Conservation (phyloP, 1,139 yeast species). For the Kazachstania sp. region DNA sequence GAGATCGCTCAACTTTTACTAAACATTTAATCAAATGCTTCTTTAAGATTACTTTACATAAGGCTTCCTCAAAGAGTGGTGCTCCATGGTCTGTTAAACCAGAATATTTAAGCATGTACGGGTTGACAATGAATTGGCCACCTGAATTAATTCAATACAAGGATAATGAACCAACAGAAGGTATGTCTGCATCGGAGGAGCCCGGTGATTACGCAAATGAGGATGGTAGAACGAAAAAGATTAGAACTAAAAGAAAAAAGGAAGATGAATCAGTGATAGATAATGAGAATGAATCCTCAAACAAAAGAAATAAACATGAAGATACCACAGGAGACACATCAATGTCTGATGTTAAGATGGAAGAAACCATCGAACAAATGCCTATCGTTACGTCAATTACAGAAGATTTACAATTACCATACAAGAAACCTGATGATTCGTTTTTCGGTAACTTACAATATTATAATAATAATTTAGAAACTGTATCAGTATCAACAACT, state of each 20-base stretch:
- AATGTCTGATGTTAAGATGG: background rate
- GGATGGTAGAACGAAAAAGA: background rate
- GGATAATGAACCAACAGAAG: conserved; percentile 24
- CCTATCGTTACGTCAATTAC: conserved; percentile 26
- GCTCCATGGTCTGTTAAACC: conserved; percentile 97
- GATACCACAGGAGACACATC: background rate
- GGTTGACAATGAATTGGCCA: conserved; percentile 32
- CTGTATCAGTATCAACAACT: conserved; percentile 5
- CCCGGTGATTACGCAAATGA: background rate
- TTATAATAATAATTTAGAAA: conserved; percentile 20
- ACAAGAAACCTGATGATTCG: conserved; percentile 19
- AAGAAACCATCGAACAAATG: conserved; percentile 6
- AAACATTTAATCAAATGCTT: conserved; percentile 86
- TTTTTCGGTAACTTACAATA: conserved; percentile 16
- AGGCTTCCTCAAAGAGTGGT: conserved; percentile 71
- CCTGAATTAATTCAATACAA: conserved; percentile 24
- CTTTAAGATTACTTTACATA: conserved; percentile 70
- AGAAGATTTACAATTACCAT: conserved; percentile 32
- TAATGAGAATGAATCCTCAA: background rate
- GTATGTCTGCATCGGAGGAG: background rate
- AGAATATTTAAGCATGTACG: conserved; percentile 42
- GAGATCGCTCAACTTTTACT: conserved; percentile 84
- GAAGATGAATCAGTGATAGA: background rate
- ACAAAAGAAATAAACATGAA: conserved; percentile 5
- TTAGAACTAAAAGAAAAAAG: background rate